A percentile compares a stretch with the other conserved stretches of the same genome.
Conservation (phyloP, 805 yeast genomes). For the Saturnispora mendoncae region DNA sequence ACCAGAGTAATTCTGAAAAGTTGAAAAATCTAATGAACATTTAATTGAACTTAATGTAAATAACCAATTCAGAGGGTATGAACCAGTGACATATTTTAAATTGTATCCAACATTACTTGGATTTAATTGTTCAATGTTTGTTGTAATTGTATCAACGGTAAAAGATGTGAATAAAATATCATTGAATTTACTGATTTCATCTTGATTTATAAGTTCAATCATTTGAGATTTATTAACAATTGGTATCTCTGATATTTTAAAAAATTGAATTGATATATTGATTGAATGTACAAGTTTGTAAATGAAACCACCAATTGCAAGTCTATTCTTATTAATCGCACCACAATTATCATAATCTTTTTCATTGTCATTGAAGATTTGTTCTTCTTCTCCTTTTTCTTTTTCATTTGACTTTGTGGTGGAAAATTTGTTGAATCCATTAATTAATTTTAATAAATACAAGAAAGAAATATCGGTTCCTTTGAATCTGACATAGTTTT, state of each 20-base stretch:
- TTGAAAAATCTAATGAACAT: slow-evolving; percentile 20
- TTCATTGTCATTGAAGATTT: too few species aligned
- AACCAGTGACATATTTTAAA: slow-evolving; percentile 31
- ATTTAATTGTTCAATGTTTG: slow-evolving; percentile 15
- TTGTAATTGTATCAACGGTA: slow-evolving; percentile 15
- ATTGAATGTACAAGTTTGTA: slow-evolving; percentile 19
- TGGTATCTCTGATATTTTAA: slow-evolving; percentile 23
- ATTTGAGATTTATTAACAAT: slow-evolving; percentile 15
- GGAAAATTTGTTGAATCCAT: neutral
- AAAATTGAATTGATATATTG: slow-evolving; percentile 18
- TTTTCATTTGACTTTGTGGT: neutral
- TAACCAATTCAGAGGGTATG: slow-evolving; percentile 34
- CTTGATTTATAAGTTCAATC: slow-evolving; percentile 1
- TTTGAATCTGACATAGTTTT: slow-evolving; percentile 10
- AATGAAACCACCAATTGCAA: slow-evolving; percentile 15
- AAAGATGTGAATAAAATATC: slow-evolving; percentile 15
- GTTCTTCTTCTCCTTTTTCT: neutral
- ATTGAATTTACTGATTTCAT: slow-evolving; percentile 1
- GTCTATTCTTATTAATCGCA: slow-evolving; percentile 5
- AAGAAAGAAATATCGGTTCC: slow-evolving; percentile 17
- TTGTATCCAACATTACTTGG: slow-evolving; percentile 37
- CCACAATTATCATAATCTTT: too few species aligned
- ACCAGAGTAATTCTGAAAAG: slow-evolving; percentile 13
- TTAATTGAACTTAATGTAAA: slow-evolving; percentile 32
- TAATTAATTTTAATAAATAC: slow-evolving; percentile 11